Evolutionary conservation across 139 green algal genomes (phyloP), one percentile per base, ranked within the genome.

Genomic region (Chlorella sp.): DNA sequence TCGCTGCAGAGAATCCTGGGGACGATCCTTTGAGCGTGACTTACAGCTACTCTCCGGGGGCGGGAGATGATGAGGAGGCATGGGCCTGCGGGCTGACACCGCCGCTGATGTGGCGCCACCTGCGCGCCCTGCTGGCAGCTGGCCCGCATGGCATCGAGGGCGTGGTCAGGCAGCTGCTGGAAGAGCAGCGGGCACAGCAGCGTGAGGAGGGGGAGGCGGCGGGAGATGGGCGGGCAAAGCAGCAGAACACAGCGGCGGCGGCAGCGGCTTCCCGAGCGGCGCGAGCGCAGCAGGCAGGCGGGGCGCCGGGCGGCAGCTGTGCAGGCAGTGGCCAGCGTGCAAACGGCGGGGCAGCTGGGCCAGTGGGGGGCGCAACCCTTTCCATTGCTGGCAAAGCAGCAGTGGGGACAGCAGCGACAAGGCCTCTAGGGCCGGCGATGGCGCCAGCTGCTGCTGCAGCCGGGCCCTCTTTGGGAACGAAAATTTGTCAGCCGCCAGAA

Each of bases 41-140:
- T 36, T 96, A 91, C 85, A 86, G 92, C 28, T 98, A 99, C 92
- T 92, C 98, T 64, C 94, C 96, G 2, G 98, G 98, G 0, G 98
- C 97, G 0, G 98, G 94, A 1, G 98, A 99, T 89, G 98, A 99
- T 83, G 97, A 99, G 93, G 98, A 99, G 92, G 97, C 90, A 71
- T 99, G 98, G 98, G 95, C 97, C 0, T 28, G 28, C 9, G 97
- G 97, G 2, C 94, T 99, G 14, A 98, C 93, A 0, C 96, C 97
- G 0, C 81, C 66, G 0, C 83, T 98, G 37, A 95, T 99, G 73
- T 98, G 95, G 95, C 76, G 69, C 40, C 89, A 97, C 75, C 30
- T 83, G n/a, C 42, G 89, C 36, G 75, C 88, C 61, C 92, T 97
- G 90, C 86, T 97, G 64, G 77, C 81, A 26, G 93, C 93, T 4